Conservation (phyloP, 805 yeast genomes). For the Jamesozyma hellenica region DNA sequence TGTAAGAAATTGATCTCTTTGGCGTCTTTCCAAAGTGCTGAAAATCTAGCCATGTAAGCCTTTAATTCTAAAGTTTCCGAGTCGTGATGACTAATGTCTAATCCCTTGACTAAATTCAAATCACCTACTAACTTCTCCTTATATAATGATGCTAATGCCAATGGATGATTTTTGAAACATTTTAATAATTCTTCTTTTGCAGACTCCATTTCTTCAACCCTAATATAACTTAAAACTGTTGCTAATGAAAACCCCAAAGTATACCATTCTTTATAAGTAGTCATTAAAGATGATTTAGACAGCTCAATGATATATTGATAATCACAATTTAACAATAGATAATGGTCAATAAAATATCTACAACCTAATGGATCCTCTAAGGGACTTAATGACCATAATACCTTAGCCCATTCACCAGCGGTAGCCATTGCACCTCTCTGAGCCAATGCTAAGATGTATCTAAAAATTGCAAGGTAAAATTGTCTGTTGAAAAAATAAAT, state of each 20-base stretch:
- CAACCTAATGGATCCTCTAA: constrained; percentile 79
- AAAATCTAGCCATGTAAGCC: constrained; percentile 50
- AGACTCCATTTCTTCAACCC: constrained; percentile 30
- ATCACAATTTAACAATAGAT: constrained; percentile 58
- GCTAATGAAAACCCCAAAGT: constrained; percentile 68
- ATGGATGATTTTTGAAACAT: constrained; percentile 52
- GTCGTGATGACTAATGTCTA: constrained; percentile 16
- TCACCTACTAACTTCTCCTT: constrained; percentile 21
- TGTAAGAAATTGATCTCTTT: constrained; percentile 39
- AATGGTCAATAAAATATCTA: constrained; percentile 71
- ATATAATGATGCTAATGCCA: constrained; percentile 29
- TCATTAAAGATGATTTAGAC: constrained; percentile 44
- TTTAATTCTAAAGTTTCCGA: constrained; percentile 35
- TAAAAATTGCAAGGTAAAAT: constrained; percentile 61
- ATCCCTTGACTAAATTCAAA: constrained; percentile 5
- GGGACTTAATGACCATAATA: constrained; percentile 60
- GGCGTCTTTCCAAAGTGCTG: constrained; percentile 43
- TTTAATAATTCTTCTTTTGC: constrained; percentile 40
- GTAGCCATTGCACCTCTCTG: constrained; percentile 71
- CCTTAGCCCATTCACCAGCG: constrained; percentile 65
- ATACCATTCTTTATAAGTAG: constrained; percentile 53
- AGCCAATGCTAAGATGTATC: constrained; percentile 59
- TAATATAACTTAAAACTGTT: constrained; percentile 49
- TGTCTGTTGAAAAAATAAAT: constrained; percentile 68
- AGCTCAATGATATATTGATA: constrained; percentile 51